A percentile compares a stretch with the other conserved stretches of the same genome.
Evolutionary conservation across 2,329 filamentous ascomycete genomes (phyloP).

Genomic region (Eurotiales sp.): DNA sequence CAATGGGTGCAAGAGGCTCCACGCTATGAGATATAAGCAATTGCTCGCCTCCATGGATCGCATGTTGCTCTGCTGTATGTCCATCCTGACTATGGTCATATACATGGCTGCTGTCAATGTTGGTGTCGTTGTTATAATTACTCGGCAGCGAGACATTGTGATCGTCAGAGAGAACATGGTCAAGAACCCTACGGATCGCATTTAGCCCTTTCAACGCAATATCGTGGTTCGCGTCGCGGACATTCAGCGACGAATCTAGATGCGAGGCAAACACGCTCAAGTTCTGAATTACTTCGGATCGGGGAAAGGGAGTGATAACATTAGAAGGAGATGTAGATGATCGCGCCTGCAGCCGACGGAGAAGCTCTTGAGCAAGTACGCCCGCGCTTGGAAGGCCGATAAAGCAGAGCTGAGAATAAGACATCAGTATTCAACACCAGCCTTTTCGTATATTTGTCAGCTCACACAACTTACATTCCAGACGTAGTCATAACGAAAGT

Average conservation of each 20-base stretch:
- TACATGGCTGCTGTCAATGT: neutral
- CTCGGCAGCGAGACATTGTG: neutral
- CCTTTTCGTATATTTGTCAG: too few species aligned
- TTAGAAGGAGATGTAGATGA: neutral
- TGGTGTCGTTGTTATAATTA: neutral
- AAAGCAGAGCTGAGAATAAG: constrained; percentile 1
- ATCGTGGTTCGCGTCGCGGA: neutral
- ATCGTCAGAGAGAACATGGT: neutral
- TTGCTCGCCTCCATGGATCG: neutral
- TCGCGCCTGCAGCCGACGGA: neutral
- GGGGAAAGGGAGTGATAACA: neutral
- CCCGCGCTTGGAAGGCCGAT: constrained; percentile 12
- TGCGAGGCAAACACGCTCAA: constrained; percentile 3
- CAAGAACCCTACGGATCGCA: constrained; percentile 1
- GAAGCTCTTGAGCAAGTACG: constrained; percentile 6
- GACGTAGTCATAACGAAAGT: neutral
- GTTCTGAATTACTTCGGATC: constrained; percentile 4
- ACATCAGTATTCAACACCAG: neutral
- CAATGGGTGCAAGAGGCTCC: neutral
- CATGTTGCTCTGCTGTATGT: neutral
- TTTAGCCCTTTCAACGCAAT: neutral
- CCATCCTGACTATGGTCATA: neutral
- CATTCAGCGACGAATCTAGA: neutral
- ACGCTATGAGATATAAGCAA: neutral
- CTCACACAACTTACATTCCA: constrained; percentile 9